Base-by-base conservation (phyloP, 371 early-diverging fungal species). In the Conidiobolus incongruus region DNA sequence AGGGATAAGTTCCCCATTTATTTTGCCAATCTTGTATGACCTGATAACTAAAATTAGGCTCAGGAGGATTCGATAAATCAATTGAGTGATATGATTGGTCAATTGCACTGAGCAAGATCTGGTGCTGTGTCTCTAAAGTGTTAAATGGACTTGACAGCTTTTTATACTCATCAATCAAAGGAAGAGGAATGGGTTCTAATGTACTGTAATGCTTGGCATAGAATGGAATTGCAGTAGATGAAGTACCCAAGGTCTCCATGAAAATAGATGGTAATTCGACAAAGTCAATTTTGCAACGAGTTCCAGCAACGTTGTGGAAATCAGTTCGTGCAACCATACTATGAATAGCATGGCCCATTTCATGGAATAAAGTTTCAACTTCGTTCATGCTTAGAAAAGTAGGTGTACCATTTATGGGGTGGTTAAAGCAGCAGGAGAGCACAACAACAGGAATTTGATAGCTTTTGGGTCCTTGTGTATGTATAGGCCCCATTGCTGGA, bases 341-440 rank as follows among this genome's bases (percentile, higher is more conserved):
- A 55, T 95, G 95, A 77, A 94, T 81, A 1, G 93, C 97, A 50
- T 96, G 97, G 1, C 97, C 97, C 86, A 94, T 85, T 51, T 96
- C 97, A 60, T 96, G 97, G 59, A 91, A 92, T n/a, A 95, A 53
- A 0, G 94, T 94, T 50, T 90, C 90, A 21, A 92, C 75, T 44
- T 93, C 90, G 43, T 58, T 56, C 61, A 65, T 63, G 29, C 63
- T 68, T 24, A 82, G 53, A 4, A 72, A 54, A 8, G 77, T 66
- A 11, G 48, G 48, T 15, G 37, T 21, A 1, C 49, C 39, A n/a
- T 57, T 47, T 1, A 41, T 48, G 4, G 70, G 65, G 17, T 47
- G 42, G 3, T 62, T 47, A 49, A 81, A 84, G 35, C 78, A 75
- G 45, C 81, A 80, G 2, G 77, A 72, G 39, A 86, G 52, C 0